Evolutionary conservation across 495 filamentous ascomycete species (phyloP), one percentile per base, ranked within the genome.

Genomic region (Copromyces sp.): DNA sequence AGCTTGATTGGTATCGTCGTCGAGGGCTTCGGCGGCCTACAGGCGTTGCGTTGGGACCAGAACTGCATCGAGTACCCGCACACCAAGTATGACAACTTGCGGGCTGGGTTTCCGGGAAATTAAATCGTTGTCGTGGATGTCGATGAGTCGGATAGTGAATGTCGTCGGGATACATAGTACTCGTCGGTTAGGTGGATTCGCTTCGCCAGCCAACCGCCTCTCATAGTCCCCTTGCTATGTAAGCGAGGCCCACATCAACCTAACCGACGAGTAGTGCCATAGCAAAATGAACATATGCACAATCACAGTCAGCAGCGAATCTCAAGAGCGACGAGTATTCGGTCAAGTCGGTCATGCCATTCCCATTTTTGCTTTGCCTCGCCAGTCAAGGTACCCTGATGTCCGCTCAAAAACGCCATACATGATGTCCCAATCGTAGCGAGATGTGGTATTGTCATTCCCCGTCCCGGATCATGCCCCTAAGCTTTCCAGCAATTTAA

Each of bases 61-160:
- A 97, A 97, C 80, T 91, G 87, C 73, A 77, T 96, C 70, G 76
- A 81, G 2, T 95, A 90, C 79, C 92, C 93, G 24, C 83, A 89
- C 70, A 91, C 88, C 70, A 92, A 92, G 84, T 97, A 94, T 78
- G 92, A 94, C 71, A 97, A 96, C 78, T 75, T 96, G 75, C 85
- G 84, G 76, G 84, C 85, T 16, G 89, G 91, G 29, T 85, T 89
- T 74, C 82, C 83, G 6, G 80, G 81, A 71, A 82, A 82, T 69
- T 83, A 79, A 42, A 70, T 41, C 53, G 53, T 61, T 3, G 24
- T 53, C 45, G 9, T 53, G 9, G n/a, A 53, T 24, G 45, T 24
- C 9, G 9, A 12, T 24, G 8, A 9, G n/a, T 24, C 9, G 20
- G 45, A 7, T 53, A 11, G 4, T 4, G n/a, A 5, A 14, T 7